These are phyloP conservation scores for Nemania serpens DNA, from an alignment of 2,329 filamentous ascomycete species.

Conservation along the genomic window DNA sequence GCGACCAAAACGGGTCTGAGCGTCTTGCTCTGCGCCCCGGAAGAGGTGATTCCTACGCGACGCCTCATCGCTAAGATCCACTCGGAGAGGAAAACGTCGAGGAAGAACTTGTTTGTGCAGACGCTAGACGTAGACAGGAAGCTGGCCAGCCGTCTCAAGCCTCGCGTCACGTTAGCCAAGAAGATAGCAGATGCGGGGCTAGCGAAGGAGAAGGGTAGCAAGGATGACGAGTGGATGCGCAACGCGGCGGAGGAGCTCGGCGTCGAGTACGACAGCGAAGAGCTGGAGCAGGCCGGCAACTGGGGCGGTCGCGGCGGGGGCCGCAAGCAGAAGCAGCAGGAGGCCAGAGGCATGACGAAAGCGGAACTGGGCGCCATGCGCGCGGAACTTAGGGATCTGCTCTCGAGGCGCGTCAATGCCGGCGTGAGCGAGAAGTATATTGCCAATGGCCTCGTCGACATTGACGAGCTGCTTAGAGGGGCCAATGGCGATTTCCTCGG, in stretches of 20 bases:
- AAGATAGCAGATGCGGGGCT: slow-evolving; percentile 80
- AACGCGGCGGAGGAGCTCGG: slow-evolving; percentile 89
- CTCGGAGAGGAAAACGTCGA: slow-evolving; percentile 55
- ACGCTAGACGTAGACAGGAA: slow-evolving; percentile 84
- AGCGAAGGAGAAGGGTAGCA: slow-evolving; percentile 84
- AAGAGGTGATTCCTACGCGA: slow-evolving; percentile 84
- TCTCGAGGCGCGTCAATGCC: slow-evolving; percentile 77
- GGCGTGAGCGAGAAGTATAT: slow-evolving; percentile 89
- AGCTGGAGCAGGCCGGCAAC: slow-evolving; percentile 69
- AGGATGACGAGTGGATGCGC: slow-evolving; percentile 83
- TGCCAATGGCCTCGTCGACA: slow-evolving; percentile 80
- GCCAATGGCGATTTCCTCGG: slow-evolving; percentile 71
- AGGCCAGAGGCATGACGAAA: slow-evolving; percentile 70
- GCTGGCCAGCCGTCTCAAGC: slow-evolving; percentile 75
- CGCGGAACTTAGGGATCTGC: slow-evolving; percentile 71
- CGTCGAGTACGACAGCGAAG: slow-evolving; percentile 90
- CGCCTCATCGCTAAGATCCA: slow-evolving; percentile 89
- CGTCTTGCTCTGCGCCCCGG: slow-evolving; percentile 86
- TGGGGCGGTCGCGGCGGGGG: slow-evolving; percentile 73
- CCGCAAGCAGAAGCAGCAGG: slow-evolving; percentile 74
- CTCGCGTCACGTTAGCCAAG: slow-evolving; percentile 81
- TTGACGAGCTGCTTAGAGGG: slow-evolving; percentile 71
- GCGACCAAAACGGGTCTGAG: slow-evolving; percentile 78
- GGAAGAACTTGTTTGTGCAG: slow-evolving; percentile 70
- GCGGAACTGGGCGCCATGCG: slow-evolving; percentile 71